These are phyloP conservation scores for Lichtheimia ramosa DNA, from an alignment of 371 early-diverging fungal species.

Conservation along the genomic window DNA sequence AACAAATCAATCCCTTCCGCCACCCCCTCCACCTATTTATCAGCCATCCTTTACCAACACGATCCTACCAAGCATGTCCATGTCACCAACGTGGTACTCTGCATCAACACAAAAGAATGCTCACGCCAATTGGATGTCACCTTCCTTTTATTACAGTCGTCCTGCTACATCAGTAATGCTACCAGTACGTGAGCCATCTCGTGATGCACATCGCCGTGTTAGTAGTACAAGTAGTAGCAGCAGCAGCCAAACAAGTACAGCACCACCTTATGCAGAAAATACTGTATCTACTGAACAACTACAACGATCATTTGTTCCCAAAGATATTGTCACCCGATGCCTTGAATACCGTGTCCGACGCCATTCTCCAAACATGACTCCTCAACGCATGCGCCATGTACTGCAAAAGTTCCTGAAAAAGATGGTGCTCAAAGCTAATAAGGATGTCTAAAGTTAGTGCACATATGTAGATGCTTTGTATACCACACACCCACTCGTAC, in stretches of 20 bases:
- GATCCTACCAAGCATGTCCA: slow-evolving; percentile 40
- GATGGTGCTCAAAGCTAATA: slow-evolving; percentile 47
- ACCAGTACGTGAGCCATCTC: slow-evolving; percentile 20
- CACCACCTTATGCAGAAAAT: not conserved
- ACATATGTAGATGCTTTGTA: not conserved
- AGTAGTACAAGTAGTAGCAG: slow-evolving; percentile 10
- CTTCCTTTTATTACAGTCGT: slow-evolving; percentile 49
- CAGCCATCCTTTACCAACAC: slow-evolving; percentile 46
- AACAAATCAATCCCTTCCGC: slow-evolving; percentile 5
- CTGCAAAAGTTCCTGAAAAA: slow-evolving; percentile 48
- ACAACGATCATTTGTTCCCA: slow-evolving; percentile 31
- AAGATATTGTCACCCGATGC: slow-evolving; percentile 44
- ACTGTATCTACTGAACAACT: slow-evolving; percentile 10
- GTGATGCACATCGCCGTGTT: not conserved
- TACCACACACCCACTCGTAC: not conserved
- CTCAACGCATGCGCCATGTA: slow-evolving; percentile 48
- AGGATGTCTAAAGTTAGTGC: slow-evolving; percentile 8
- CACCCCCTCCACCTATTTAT: slow-evolving; percentile 34
- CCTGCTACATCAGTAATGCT: slow-evolving; percentile 41
- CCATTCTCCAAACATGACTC: slow-evolving; percentile 49
- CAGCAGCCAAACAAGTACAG: not conserved
- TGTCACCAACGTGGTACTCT: slow-evolving; percentile 55
- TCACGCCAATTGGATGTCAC: slow-evolving; percentile 52
- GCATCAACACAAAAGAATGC: slow-evolving; percentile 49
- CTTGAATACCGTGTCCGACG: slow-evolving; percentile 43